Percentiles rank a stretch among this genome's conserved stretches.
Evolutionary conservation across 2,329 filamentous ascomycete genomes (phyloP).

Genomic region (Paracorniculantispora psalliotae): DNA sequence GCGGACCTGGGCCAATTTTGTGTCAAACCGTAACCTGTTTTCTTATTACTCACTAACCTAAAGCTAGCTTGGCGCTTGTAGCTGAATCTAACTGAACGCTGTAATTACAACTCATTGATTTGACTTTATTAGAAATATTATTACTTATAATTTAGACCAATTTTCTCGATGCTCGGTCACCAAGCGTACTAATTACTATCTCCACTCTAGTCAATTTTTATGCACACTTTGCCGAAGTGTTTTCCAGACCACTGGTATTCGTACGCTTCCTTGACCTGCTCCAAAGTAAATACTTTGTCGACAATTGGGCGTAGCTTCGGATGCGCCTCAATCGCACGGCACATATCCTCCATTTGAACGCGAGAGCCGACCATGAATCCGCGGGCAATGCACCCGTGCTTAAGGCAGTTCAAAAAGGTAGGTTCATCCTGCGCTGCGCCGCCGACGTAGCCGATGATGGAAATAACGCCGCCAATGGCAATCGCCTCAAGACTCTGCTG

Average conservation of each 20-base stretch:
- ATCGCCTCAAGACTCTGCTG: slow-evolving; percentile 40
- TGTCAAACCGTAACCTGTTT: too few species aligned
- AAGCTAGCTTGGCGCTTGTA: too few species aligned
- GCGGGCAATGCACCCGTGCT: slow-evolving; percentile 35
- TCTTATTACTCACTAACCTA: too few species aligned
- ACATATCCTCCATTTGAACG: slow-evolving; percentile 47
- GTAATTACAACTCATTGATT: too few species aligned
- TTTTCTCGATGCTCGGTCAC: not conserved
- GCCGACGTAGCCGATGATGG: slow-evolving; percentile 34
- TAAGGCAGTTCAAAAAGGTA: slow-evolving; percentile 29
- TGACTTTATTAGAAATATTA: too few species aligned
- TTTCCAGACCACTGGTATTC: slow-evolving; percentile 22
- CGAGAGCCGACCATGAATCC: slow-evolving; percentile 43
- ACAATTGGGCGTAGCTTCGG: slow-evolving; percentile 41
- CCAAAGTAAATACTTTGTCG: slow-evolving; percentile 38
- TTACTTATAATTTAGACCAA: too few species aligned
- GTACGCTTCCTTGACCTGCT: slow-evolving; percentile 30
- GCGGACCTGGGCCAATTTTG: too few species aligned
- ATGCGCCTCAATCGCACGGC: slow-evolving; percentile 41
- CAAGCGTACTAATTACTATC: not conserved
- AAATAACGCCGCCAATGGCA: slow-evolving; percentile 42
- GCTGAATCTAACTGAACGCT: too few species aligned
- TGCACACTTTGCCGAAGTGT: slow-evolving; percentile 31
- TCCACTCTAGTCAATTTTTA: not conserved
- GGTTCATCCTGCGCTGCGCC: slow-evolving; percentile 24